Evolutionary conservation across 2,329 filamentous ascomycete species (phyloP), one percentile per base, ranked within the genome.

Genomic region (Chaetoscypha palmicola): DNA sequence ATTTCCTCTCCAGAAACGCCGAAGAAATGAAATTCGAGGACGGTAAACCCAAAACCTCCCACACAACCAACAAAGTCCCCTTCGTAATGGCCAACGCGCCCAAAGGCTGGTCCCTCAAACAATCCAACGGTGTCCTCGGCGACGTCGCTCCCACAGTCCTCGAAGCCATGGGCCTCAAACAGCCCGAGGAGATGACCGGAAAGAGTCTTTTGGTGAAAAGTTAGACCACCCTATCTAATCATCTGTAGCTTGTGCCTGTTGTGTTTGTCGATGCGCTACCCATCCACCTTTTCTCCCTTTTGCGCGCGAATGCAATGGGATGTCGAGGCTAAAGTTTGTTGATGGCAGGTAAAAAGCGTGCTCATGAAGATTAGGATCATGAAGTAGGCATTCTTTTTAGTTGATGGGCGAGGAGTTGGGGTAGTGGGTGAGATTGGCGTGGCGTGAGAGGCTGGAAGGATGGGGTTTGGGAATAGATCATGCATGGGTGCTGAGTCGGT

Each of bases 1-100:
- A 45, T 17, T 41, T 46, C 24, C 30, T 28, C 49, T 48, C 44
- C 16, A 64, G 50, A 61, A 98, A 98, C 62, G 92, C 92, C 45
- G 92, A 98, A 72, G 92, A 98, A 73, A 98, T 98, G 92, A 84
- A 97, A 68, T 97, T 89, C 63, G 72, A 86, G 57, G 86, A 96
- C 65, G 89, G 90, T 65, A 94, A 88, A 64, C 92, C 92, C 58
- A 98, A 98, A 79, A 98, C 92, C 7, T 91, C 86, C 40, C 92
- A 98, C 74, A 98, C 92, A 35, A 90, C 85, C 55, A 98, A 98
- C 77, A 92, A 92, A 67, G 92, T 98, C 41, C 92, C 92, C 8
- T 91, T 98, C 64, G 79, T 97, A 68, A 95, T 98, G 90, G 88
- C 90, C 64, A 98, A 97, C 65, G 90, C 90, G 7, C 92, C 92